Conservation (phyloP, 495 filamentous ascomycete species). For the Evernia prunastri region DNA sequence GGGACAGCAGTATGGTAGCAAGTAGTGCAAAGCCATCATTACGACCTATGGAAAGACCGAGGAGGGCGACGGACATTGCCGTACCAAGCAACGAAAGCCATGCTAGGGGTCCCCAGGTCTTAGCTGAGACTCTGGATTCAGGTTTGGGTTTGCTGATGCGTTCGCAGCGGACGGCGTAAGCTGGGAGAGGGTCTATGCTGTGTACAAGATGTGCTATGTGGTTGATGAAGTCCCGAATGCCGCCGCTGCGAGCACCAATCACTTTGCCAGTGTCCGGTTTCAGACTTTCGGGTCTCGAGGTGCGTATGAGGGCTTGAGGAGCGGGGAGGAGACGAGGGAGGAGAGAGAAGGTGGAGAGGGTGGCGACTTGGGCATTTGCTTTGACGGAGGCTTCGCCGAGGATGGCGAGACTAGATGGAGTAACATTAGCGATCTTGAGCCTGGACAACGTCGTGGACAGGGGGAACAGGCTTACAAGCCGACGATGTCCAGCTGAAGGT, state of each 20-base stretch:
- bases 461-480: slow-evolving; percentile 23
- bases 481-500: slow-evolving; percentile 28
- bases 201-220: slow-evolving; percentile 28
- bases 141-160: slow-evolving; percentile 28
- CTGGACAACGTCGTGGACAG: background rate
- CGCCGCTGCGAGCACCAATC: slow-evolving; percentile 23
- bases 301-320: slow-evolving; percentile 56
- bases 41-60: slow-evolving; percentile 32
- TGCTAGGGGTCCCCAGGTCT: slow-evolving; percentile 34
- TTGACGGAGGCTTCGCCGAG: slow-evolving; percentile 28
- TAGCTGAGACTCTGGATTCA: slow-evolving; percentile 20
- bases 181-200: slow-evolving; percentile 24
- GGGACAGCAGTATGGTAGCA: slow-evolving; percentile 37
- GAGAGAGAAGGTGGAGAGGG: slow-evolving; percentile 31
- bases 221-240: slow-evolving; percentile 19
- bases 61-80: slow-evolving; percentile 30
- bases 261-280: slow-evolving; percentile 22
- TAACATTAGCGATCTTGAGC: background rate
- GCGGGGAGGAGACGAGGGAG: slow-evolving; percentile 59
- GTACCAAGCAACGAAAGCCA: slow-evolving; percentile 34
- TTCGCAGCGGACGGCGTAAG: slow-evolving; percentile 38
- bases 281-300: slow-evolving; percentile 47
- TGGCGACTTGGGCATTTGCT: slow-evolving; percentile 32
- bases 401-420: slow-evolving; percentile 22
- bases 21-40: slow-evolving; percentile 40